A percentile compares a stretch with the other conserved stretches of the same genome.
Evolutionary conservation across 495 filamentous ascomycete genomes (phyloP).

Genomic region (Penicillium fimorum): DNA sequence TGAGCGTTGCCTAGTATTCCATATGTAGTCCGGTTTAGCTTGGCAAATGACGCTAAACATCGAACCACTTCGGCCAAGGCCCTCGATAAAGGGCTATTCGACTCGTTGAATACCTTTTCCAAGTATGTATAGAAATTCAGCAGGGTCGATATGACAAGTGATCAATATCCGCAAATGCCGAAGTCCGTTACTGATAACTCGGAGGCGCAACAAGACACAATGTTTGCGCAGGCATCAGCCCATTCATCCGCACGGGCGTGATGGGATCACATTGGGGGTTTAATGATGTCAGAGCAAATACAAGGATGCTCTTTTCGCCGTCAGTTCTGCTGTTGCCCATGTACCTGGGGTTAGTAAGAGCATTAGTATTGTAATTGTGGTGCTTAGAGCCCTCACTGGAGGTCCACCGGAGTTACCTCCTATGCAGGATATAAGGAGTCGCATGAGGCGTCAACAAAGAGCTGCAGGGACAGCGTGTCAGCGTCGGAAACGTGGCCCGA

Average conservation of each 20-base stretch:
- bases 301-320: slow-evolving; percentile 39
- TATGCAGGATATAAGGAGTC: slow-evolving; percentile 41
- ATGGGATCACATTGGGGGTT: background rate
- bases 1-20: no score
- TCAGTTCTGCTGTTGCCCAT: slow-evolving; percentile 33
- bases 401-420: slow-evolving; percentile 23
- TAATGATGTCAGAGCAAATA: slow-evolving; percentile 32
- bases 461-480: slow-evolving; percentile 33
- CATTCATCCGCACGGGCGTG: no score
- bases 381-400: slow-evolving; percentile 37
- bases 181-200: slow-evolving; percentile 50
- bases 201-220: slow-evolving; percentile 49
- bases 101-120: no score
- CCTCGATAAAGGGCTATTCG: no score
- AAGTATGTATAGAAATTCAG: no score
- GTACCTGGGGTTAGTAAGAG: slow-evolving; percentile 11
- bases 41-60: no score
- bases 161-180: background rate
- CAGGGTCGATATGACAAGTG: no score
- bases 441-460: slow-evolving; percentile 43
- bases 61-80: no score
- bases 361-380: slow-evolving; percentile 26
- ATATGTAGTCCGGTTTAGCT: no score
- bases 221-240: slow-evolving; percentile 34
- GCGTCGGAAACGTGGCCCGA: slow-evolving; percentile 36